Evolutionary conservation across 257 asterid genomes (phyloP), one percentile per base, ranked within the genome.

Genomic region (Nyctanthes arbortristis): DNA sequence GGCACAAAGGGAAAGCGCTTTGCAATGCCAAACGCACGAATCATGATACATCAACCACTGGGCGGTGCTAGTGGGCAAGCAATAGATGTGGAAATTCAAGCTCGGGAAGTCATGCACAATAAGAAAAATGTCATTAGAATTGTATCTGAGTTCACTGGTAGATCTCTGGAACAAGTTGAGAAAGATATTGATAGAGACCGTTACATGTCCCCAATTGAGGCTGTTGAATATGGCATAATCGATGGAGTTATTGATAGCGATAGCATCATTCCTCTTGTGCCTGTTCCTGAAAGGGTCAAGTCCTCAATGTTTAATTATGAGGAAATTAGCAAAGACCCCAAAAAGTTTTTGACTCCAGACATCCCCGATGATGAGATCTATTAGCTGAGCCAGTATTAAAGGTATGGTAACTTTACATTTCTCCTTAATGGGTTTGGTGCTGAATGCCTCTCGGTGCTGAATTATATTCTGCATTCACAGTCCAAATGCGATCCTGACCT

Each of bases 1-100:
- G 99, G 99, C 68, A 84, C 97, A 33, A 94, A 89, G 82, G 96
- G 97, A 61, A 94, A 94, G 65, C 96, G 97, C 59, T 86, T 74
- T 45, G 97, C 99, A 13, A 94, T 91, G 99, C 99, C 99, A 31
- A 94, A 91, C 73, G 73, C 99, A 30, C 76, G 87, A 70, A 77
- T 83, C 29, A 82, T 82, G 87, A 68, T 79, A 47, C 87, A 82
- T 72, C 83, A 82, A 74, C 87, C 87, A 60, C 77, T 82, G 47
- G 87, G 85, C 20, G 87, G 87, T 71, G 83, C 93, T 34, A 87
- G 99, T 45, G 99, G 99, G 45, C 90, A 86, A 73, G 99, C 89
- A 11, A 75, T 86, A 68, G 97, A 91, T 67, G 97, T 91, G 61
- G 97, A 91, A 77, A 89, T 91, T 79, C 97, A 93, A 80, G 97